Evolutionary conservation across 2,329 filamentous ascomycete species (phyloP), one percentile per base, ranked within the genome.

Genomic region (Penicillium sp.): DNA sequence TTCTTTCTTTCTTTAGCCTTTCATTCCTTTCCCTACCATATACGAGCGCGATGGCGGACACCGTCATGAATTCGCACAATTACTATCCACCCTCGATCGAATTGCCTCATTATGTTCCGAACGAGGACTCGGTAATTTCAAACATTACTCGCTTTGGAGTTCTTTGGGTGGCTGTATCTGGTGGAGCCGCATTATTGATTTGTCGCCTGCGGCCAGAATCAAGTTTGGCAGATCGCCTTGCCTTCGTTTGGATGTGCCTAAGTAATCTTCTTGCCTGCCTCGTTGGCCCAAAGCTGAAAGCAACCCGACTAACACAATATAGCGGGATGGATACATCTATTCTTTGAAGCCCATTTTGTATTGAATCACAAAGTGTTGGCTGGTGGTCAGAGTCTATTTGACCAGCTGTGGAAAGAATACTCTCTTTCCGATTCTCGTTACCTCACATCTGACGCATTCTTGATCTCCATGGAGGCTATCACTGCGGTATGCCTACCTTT

Each of bases 351-450:
- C 49, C 93, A 92, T 73, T 93, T 90, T 70, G 79, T 90, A 50
- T 72, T 82, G 56, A 84, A 91, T 70, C 86, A 89, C 65, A 72
- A 76, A 11, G 75, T 74, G 24, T 78, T 95, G 62, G 82, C 85
- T 0, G 75, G 81, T 14, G 83, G 83, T 55, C 85, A 89, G 66
- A 84, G 85, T 36, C 74, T 92, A 11, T 87, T 91, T 55, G 89
- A 86, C 3, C 90, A 95, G 76, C 79, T 94, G 36, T 95, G 91
- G 91, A 95, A 95, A 69, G 91, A 95, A 73, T 95, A 95, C 70
- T 81, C 88, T 4, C 81, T 91, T 29, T 91, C 89, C 1, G 91
- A 95, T 75, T 93, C 90, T 49, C 82, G 91, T 23, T 95, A 95
- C 66, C 77, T 95, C 56, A 90, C 87, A 1, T 84, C 85, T 11